phyloP scores from a whole-genome alignment of 176 grass and related monocot genomes.

The Triticum turgidum region DNA sequence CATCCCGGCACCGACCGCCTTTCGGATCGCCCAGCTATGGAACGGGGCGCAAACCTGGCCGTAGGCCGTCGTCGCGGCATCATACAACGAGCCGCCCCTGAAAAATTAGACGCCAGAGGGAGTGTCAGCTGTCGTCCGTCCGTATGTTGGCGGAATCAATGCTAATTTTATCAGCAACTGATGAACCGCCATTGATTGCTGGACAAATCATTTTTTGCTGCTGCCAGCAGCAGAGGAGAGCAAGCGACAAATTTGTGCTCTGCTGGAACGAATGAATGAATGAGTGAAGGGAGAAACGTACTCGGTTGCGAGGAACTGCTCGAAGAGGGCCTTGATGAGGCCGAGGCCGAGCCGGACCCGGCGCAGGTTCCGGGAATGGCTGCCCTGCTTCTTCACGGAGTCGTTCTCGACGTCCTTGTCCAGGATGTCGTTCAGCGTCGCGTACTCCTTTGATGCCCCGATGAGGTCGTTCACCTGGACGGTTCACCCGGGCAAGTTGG shows the following conservation, averaged over 20 bases:
- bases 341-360: slow-evolving; percentile 89
- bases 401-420: slow-evolving; percentile 82
- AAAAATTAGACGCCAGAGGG: slow-evolving; percentile 28
- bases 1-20: slow-evolving; percentile 91
- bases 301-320: slow-evolving; percentile 70
- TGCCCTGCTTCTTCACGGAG: slow-evolving; percentile 82
- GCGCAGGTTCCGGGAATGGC: slow-evolving; percentile 92
- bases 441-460: slow-evolving; percentile 63
- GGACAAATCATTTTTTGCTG: background rate
- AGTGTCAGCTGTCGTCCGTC: slow-evolving; percentile 6
- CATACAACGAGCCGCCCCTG: slow-evolving; percentile 77
- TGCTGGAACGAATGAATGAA: background rate
- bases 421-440: slow-evolving; percentile 73
- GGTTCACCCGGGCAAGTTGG: background rate
- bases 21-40: slow-evolving; percentile 90
- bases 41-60: slow-evolving; percentile 94
- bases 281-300: slow-evolving; percentile 32
- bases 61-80: slow-evolving; percentile 87
- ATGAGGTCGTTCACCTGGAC: slow-evolving; percentile 88
- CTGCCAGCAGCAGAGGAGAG: background rate
- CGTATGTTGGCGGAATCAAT: background rate
- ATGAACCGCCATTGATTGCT: background rate
- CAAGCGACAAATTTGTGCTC: background rate
- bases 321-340: slow-evolving; percentile 88
- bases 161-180: slow-evolving; percentile 4